A percentile compares a stretch with the other conserved stretches of the same genome.
These are phyloP conservation scores for Leptographium radiaticola DNA, from an alignment of 2,329 filamentous ascomycete genomes.

Conservation along the genomic window DNA sequence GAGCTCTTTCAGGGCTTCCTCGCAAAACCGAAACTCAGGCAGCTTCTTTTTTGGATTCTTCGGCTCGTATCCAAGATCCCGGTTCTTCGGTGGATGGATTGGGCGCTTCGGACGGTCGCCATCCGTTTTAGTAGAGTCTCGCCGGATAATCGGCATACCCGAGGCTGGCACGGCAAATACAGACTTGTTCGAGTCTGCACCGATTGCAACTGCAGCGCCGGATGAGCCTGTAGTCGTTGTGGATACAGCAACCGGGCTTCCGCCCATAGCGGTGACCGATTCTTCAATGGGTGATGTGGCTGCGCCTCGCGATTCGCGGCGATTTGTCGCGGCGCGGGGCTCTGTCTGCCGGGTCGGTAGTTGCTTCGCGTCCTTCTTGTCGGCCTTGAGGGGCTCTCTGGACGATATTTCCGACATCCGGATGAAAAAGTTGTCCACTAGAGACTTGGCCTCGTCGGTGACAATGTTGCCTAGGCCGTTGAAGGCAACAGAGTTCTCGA, in stretches of 20 bases:
- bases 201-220: constrained; percentile 14
- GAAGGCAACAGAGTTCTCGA: constrained; percentile 67
- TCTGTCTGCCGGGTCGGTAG: constrained; percentile 32
- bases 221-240: constrained; percentile 6
- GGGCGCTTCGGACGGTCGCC: constrained; percentile 79
- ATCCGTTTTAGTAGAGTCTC: constrained; percentile 67
- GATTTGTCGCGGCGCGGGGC: constrained; percentile 24
- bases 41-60: constrained; percentile 82
- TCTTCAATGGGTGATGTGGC: constrained; percentile 18
- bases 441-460: constrained; percentile 39
- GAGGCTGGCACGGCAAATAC: constrained; percentile 63
- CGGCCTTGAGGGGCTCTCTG: constrained; percentile 44
- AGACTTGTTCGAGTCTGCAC: constrained; percentile 20
- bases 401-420: constrained; percentile 30
- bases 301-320: constrained; percentile 19
- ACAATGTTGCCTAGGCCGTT: constrained; percentile 71
- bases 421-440: constrained; percentile 42
- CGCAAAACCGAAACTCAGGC: constrained; percentile 80
- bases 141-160: constrained; percentile 69
- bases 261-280: constrained; percentile 10
- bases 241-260: constrained; percentile 22
- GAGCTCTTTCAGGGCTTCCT: constrained; percentile 67
- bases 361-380: constrained; percentile 45
- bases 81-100: constrained; percentile 80
- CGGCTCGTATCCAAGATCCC: constrained; percentile 77